Evolutionary conservation across 345 rosid genomes (phyloP).

Genomic region (Cardamine occulta): DNA sequence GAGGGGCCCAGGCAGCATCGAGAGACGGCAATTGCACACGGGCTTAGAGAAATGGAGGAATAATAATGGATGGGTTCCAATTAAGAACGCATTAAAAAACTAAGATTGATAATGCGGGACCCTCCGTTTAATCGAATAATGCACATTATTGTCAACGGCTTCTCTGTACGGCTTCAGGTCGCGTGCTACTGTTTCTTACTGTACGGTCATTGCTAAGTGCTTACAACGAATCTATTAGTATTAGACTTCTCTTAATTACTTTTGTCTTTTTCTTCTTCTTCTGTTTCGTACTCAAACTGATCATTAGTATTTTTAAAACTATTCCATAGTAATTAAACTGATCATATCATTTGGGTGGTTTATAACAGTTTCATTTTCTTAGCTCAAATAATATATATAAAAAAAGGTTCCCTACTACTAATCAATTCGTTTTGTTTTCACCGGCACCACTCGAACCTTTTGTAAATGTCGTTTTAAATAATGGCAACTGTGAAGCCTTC

Average conservation of each 20-base stretch:
- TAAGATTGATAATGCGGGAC: conserved; percentile 21
- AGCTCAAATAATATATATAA: background rate
- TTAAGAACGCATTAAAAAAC: conserved; percentile 38
- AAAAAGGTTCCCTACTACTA: background rate
- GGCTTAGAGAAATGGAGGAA: conserved; percentile 6
- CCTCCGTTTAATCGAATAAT: conserved; percentile 23
- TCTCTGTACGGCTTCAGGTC: conserved; percentile 44
- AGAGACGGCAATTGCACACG: conserved; percentile 18
- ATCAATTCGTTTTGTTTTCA: background rate
- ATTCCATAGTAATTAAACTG: background rate
- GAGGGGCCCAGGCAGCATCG: background rate
- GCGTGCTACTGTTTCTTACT: conserved; percentile 29
- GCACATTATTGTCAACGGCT: conserved; percentile 37
- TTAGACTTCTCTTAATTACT: background rate
- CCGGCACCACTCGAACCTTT: background rate
- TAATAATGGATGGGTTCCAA: conserved; percentile 40
- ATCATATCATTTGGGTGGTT: background rate
- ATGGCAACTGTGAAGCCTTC: background rate
- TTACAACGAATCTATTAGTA: background rate
- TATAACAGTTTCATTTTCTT: background rate
- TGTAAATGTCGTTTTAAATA: background rate
- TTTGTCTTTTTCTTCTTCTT: conserved; percentile 14
- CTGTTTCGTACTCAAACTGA: conserved; percentile 3
- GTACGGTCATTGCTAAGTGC: conserved; percentile 31
- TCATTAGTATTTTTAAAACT: background rate